Evolutionary conservation across 139 green algal species (phyloP).

Genomic region (Micractinium sp.): DNA sequence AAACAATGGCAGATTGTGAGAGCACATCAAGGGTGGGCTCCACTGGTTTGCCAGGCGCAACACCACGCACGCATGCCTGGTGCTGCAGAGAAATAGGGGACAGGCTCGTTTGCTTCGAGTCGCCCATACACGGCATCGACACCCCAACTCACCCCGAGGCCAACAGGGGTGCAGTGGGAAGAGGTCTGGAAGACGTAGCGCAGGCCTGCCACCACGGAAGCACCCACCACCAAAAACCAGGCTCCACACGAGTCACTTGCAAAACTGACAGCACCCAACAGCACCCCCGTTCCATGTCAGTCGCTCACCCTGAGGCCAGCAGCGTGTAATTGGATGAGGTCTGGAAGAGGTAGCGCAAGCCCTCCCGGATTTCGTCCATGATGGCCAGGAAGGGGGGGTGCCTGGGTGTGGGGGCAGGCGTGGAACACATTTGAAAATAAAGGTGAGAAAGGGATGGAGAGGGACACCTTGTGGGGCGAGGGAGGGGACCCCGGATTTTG

Average conservation of each 20-base stretch:
- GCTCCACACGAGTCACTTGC: too few relatives aligned
- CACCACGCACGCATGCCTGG: slow-evolving; percentile 85
- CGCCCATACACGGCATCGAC: too few relatives aligned
- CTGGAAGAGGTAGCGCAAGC: slow-evolving; percentile 86
- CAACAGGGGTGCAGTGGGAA: too few relatives aligned
- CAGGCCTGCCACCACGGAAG: too few relatives aligned
- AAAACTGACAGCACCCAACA: too few relatives aligned
- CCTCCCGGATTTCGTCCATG: slow-evolving; percentile 88
- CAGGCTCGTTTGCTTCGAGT: too few relatives aligned
- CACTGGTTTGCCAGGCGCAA: slow-evolving; percentile 87
- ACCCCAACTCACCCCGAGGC: too few relatives aligned
- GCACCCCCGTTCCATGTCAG: too few relatives aligned
- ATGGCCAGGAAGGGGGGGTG: slow-evolving; percentile 91
- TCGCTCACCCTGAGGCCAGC: slow-evolving; percentile 7
- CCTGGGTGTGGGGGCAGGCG: not conserved
- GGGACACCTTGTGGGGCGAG: slow-evolving; percentile 78
- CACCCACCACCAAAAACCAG: too few relatives aligned
- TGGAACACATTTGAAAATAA: not conserved
- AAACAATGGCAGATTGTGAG: not conserved
- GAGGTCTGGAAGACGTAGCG: too few relatives aligned
- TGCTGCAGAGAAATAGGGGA: too few relatives aligned
- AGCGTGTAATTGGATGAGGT: slow-evolving; percentile 71
- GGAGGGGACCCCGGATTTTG: slow-evolving; percentile 86
- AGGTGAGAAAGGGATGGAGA: slow-evolving; percentile 45
- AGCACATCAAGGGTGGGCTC: slow-evolving; percentile 63